Conservation (phyloP, 2,329 filamentous ascomycete species). For the Metarhizium sp. region DNA sequence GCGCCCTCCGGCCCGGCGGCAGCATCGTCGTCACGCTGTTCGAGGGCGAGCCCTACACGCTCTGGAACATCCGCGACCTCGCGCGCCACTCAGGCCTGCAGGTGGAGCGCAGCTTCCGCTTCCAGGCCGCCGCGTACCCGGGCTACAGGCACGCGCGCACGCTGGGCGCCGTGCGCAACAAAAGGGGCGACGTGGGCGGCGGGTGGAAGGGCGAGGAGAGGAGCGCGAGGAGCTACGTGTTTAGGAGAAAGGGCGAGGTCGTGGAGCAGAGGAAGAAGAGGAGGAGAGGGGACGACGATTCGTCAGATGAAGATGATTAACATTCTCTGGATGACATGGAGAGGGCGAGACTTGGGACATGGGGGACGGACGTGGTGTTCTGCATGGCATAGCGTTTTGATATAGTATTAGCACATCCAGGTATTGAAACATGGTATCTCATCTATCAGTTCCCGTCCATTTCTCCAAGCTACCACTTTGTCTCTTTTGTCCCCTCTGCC, state of each 20-base stretch:
- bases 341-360: no score
- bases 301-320: constrained; percentile 21
- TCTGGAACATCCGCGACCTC: constrained; percentile 90
- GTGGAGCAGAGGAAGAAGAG: constrained; percentile 19
- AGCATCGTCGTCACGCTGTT: constrained; percentile 79
- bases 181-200: constrained; percentile 32
- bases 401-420: not conserved
- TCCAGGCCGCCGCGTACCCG: constrained; percentile 58
- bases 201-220: constrained; percentile 33
- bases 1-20: constrained; percentile 34
- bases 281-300: constrained; percentile 21
- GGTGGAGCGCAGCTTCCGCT: constrained; percentile 61
- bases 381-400: not conserved
- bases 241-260: constrained; percentile 48
- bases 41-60: constrained; percentile 85
- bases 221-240: constrained; percentile 49
- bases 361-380: not conserved
- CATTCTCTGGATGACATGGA: not conserved
- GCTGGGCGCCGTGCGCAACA: constrained; percentile 51
- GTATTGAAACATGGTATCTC: not conserved
- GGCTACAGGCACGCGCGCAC: constrained; percentile 68
- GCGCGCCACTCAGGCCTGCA: constrained; percentile 66
- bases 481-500: not conserved
- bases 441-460: not conserved
- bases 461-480: not conserved